A percentile compares a stretch with the other conserved stretches of the same genome.
Conservation (phyloP, 345 rosid genomes). For the Bruguiera sexangula region DNA sequence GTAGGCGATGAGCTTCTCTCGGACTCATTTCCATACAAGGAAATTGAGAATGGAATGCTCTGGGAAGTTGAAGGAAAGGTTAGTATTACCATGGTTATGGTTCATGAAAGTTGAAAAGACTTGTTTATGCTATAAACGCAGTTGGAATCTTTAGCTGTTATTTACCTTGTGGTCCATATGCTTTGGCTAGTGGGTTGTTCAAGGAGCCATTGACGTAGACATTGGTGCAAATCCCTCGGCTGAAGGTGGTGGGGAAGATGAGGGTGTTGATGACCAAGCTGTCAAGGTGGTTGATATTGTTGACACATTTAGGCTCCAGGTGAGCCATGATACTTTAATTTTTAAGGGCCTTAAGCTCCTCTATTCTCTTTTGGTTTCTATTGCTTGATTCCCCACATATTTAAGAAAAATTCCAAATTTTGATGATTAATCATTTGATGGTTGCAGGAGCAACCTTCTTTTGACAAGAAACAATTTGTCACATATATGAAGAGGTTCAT, state of each 20-base stretch:
- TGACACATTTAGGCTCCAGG: constrained; percentile 99
- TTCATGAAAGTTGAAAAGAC: too few relatives aligned
- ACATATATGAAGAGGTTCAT: constrained; percentile 60
- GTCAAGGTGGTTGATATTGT: constrained; percentile 94
- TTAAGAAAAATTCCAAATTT: too few relatives aligned
- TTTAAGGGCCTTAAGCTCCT: not conserved
- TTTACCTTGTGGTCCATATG: not conserved
- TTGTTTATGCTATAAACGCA: too few relatives aligned
- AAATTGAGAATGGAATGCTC: constrained; percentile 58
- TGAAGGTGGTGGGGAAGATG: constrained; percentile 77
- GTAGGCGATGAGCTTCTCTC: constrained; percentile 60
- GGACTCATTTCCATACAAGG: constrained; percentile 92
- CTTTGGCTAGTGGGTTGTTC: constrained; percentile 62
- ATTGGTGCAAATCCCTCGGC: constrained; percentile 99
- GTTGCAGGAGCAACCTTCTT: constrained; percentile 87
- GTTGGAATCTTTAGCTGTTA: too few relatives aligned
- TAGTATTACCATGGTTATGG: too few relatives aligned
- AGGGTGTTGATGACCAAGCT: constrained; percentile 80
- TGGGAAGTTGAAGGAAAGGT: constrained; percentile 99
- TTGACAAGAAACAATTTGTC: constrained; percentile 79
- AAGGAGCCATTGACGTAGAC: constrained; percentile 72
- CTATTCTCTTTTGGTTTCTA: too few relatives aligned
- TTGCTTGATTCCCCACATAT: too few relatives aligned
- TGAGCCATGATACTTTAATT: constrained; percentile 12
- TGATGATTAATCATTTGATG: not conserved